A percentile compares a stretch with the other conserved stretches of the same genome.
Evolutionary conservation across 306 rosid species (phyloP).

Genomic region (Quercus variabilis): DNA sequence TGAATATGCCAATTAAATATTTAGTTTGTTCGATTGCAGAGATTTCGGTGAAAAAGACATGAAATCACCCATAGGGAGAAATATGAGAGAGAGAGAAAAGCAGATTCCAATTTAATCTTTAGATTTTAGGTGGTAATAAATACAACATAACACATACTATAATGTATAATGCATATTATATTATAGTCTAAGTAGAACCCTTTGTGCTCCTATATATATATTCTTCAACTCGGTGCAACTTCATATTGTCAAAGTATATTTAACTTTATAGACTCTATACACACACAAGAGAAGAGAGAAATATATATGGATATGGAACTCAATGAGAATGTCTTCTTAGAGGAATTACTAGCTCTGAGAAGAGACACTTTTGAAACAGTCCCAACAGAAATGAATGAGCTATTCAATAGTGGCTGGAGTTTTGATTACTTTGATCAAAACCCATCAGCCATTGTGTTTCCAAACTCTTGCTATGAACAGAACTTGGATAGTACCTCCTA

Average conservation of each 20-base stretch:
- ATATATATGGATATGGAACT: constrained; percentile 46
- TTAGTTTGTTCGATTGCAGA: constrained; percentile 38
- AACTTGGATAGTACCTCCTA: constrained; percentile 13
- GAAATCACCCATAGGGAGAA: constrained; percentile 11
- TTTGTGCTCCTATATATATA: constrained; percentile 50
- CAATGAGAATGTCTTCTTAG: constrained; percentile 58
- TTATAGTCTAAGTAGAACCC: constrained; percentile 20
- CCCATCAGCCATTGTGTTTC: constrained; percentile 27
- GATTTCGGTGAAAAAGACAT: constrained; percentile 78
- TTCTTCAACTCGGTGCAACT: constrained; percentile 33
- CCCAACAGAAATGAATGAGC: constrained; percentile 53
- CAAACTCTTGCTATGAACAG: constrained; percentile 42
- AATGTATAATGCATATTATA: constrained; percentile 17
- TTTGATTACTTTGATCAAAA: constrained; percentile 59
- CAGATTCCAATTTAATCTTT: constrained; percentile 51
- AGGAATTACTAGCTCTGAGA: constrained; percentile 59
- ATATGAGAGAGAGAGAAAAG: constrained; percentile 24
- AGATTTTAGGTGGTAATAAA: constrained; percentile 26
- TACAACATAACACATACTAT: constrained; percentile 25
- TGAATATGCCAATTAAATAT: constrained; percentile 30
- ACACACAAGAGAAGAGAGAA: constrained; percentile 12
- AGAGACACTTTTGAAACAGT: constrained; percentile 61
- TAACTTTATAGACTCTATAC: too few species aligned
- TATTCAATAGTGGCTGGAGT: constrained; percentile 43
- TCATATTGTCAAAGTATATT: constrained; percentile 32